A percentile compares a stretch with the other conserved stretches of the same genome.
These are phyloP conservation scores for Podila epicladia DNA, from an alignment of 192 early-diverging fungal species.

Conservation along the genomic window DNA sequence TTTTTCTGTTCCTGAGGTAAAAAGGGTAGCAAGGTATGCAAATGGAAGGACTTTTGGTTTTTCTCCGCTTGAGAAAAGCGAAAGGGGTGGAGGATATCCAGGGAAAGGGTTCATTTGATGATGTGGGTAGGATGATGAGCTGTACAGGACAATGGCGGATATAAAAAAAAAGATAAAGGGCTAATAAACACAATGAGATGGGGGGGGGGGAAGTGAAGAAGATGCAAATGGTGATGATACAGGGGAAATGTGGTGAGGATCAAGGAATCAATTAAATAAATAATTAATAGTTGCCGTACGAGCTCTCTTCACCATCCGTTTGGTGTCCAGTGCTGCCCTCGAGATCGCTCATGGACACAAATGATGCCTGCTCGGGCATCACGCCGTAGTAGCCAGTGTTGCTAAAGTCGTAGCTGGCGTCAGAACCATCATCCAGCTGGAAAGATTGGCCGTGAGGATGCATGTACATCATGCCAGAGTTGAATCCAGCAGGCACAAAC, in stretches of 20 bases:
- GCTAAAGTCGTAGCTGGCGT: slow-evolving; percentile 1
- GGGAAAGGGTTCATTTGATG: slow-evolving; percentile 12
- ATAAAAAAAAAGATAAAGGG: background rate
- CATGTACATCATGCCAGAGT: slow-evolving; percentile 31
- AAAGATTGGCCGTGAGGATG: slow-evolving; percentile 13
- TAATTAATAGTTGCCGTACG: slow-evolving; percentile 38
- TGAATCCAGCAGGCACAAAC: slow-evolving; percentile 20
- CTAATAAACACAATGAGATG: too few species aligned
- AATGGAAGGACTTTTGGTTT: too few species aligned
- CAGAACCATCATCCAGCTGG: slow-evolving; percentile 39
- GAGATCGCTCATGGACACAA: slow-evolving; percentile 53
- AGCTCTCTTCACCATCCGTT: slow-evolving; percentile 47
- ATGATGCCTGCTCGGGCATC: slow-evolving; percentile 54
- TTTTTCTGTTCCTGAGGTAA: background rate
- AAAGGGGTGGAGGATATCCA: slow-evolving; percentile 44
- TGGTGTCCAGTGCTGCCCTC: slow-evolving; percentile 50
- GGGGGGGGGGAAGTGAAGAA: slow-evolving; percentile 9
- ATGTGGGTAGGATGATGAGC: background rate
- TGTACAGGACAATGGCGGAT: background rate
- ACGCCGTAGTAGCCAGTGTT: slow-evolving; percentile 46
- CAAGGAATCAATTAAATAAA: background rate
- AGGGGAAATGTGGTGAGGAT: background rate
- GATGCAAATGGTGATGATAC: slow-evolving; percentile 1
- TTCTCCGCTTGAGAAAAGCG: too few species aligned
- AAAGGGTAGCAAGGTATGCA: background rate